Evolutionary conservation across 805 yeast genomes (phyloP), one percentile per base, ranked within the genome.

Genomic region (Ogataea saltuana): DNA sequence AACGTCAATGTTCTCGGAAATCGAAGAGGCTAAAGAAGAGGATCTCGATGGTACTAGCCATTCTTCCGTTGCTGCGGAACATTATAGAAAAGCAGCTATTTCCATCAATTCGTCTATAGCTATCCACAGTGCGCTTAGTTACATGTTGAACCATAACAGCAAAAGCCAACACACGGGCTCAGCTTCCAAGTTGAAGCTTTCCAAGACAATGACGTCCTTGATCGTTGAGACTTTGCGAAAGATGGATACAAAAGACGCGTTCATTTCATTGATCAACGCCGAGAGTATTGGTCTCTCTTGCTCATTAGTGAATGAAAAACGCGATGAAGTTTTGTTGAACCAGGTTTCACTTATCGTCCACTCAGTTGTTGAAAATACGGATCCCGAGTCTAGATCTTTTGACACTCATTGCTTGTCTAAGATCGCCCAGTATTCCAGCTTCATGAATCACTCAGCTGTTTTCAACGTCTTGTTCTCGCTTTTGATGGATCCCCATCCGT

Each of bases 401-500:
- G 69, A 74, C 46, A 69, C 78, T 2, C 54, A 78, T 27, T 61
- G 80, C 0, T 55, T 85, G 22, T 49, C 65, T 2, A 50, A 53
- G 18, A 52, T 64, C 25, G 54, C 59, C 1, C 51, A 58, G 33
- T 55, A 49, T 42, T 53, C 64, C 7, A 49, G 47, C 26, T 40
- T 58, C 18, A 41, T 49, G 18, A 58, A 80, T 7, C 61, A 74
- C 3, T 69, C 71, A 23, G 58, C 75, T 4, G 74, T 83, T 3
- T 69, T 74, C 44, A 80, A 80, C 26, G 79, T 88, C 4, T 56
- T 81, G 2, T 61, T 74, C 28, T 81, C 85, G 12, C 69, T 91
- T 21, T 61, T 82, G 4, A 67, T 67, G 16, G 98, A 91, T 61
- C 90, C 96, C 0, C 91, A 90, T 58, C 96, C 97, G 0, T 67